Evolutionary conservation across 306 rosid genomes (phyloP).

Genomic region (Gynostemma pentaphyllum): DNA sequence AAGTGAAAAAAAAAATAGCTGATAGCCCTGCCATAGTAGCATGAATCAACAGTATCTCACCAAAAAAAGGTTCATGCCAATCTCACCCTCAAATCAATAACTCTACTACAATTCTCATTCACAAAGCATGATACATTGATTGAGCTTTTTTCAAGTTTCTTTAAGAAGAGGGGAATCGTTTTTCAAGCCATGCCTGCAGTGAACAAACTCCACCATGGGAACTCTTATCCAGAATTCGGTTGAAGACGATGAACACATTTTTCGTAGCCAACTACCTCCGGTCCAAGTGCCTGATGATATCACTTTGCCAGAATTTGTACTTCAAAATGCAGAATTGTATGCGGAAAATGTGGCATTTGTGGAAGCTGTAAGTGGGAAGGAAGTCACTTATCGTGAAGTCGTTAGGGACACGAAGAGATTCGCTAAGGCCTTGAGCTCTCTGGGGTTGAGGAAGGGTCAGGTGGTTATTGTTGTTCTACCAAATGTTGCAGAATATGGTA

Average conservation of each 20-base stretch:
- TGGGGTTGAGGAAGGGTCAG: conserved; percentile 63
- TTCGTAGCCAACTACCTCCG: conserved; percentile 34
- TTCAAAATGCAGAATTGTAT: conserved; percentile 41
- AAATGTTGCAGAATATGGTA: conserved; percentile 68
- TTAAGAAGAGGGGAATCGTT: conserved; percentile 3
- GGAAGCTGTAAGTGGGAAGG: conserved; percentile 64
- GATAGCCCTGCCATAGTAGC: not conserved
- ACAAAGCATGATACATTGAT: conserved; percentile 7
- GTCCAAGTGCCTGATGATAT: conserved; percentile 56
- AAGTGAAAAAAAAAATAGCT: not conserved
- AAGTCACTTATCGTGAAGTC: conserved; percentile 49
- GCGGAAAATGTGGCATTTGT: conserved; percentile 75
- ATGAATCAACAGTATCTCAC: conserved; percentile 14
- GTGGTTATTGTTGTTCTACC: conserved; percentile 82
- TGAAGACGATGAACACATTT: conserved; percentile 40
- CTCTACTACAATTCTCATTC: not conserved
- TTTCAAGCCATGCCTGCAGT: not conserved
- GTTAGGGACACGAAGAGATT: conserved; percentile 46
- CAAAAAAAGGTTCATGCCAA: conserved; percentile 5
- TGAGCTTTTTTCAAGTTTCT: not conserved
- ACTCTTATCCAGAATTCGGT: conserved; percentile 11
- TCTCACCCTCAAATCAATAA: conserved; percentile 2
- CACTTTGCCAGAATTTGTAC: conserved; percentile 78
- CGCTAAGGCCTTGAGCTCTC: conserved; percentile 59
- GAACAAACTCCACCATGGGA: conserved; percentile 24